Base-by-base conservation (phyloP, 192 early-diverging fungal species). In the Paraglomus brasilianum region DNA sequence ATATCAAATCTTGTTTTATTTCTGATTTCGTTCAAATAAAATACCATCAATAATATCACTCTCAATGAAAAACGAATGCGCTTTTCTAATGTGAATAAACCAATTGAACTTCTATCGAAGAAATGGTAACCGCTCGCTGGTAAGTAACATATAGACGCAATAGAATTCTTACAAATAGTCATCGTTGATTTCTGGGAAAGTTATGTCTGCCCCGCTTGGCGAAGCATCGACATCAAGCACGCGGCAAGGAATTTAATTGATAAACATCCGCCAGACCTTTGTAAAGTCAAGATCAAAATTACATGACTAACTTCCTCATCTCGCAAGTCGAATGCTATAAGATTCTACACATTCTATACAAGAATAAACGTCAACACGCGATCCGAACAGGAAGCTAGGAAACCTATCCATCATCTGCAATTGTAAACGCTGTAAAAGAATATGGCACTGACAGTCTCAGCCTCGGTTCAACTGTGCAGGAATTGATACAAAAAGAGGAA, bases 61-160 rank as follows among this genome's bases (percentile, higher is more conserved):
- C 10, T 48, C 8, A 22, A 71, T 49, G 44, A 71, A 49, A 71
- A 71, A 52, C 36, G 59, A 14, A 43, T 22, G 21, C 58, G 60
- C 13, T 7, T 71, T 21, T 71, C 63, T 52, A 71, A 62, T n/a
- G 22, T 71, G 8, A 11, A 71, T 15, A 36, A 14, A 30, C 10
- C 58, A 24, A 10, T 71, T 21, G 46, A 62, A 21, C 39, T 51
- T 15, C 43, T 36, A 24, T 17, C 24, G 17, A 41, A 60, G 42
- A 57, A 70, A 71, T n/a, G n/a, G 42, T 41, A 62, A 49, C 59
- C 63, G 56, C 38, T 60, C 70, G 1, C 44, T 71, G 9, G 51
- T 71, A 14, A 41, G 59, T 7, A 71, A 71, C 46, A 17, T 63
- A 43, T 71, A 60, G 59, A 41, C 58, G n/a, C 63, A 65, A 49